Base-by-base conservation (phyloP, 2,329 filamentous ascomycete genomes). In the Lecanicillium sp. region DNA sequence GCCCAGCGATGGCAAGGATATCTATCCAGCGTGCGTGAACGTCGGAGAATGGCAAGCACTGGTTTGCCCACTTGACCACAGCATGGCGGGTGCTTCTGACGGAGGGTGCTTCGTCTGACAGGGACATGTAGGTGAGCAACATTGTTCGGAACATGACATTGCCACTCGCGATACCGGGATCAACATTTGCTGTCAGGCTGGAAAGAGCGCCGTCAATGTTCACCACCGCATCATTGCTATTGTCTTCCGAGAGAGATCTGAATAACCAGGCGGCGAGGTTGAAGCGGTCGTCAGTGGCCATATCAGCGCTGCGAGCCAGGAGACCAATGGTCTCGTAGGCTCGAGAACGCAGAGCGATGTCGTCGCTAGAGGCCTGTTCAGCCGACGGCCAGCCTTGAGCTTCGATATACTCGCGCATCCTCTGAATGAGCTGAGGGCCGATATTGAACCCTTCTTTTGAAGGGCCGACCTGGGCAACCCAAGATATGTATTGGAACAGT, bases 301-400 rank as follows among this genome's bases (percentile, higher is more conserved):
- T 72, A 3, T 71, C 62, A 4, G 81, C 75, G 4, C 75, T 77
- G 46, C 80, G 78, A 39, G 84, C 80, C 17, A 97, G 62, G 12
- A 92, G 74, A 1, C 90, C 92, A 29, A 97, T 87, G 1, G 86
- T 88, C 57, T 97, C 90, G 58, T 96, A 97, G 2, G 84, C 88
- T 53, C 84, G 81, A 5, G 81, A 81, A 29, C 90, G 79, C 31
- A 95, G 68, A 4, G 75, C 72, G 39, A 81, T 65, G 39, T 81
- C 77, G 34, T 82, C 78, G 10, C 69, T 59, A 3, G 74, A 71
- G 11, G 70, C 57, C 46, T 77, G 73, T 37, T 77, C 63, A 2
- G 81, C 74, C 15, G 65, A 65, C 2, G 89, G 89, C 89, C 89
- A 96, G 5, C 88, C 88, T 58, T 94, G 86, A 22, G 74, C 71